Evolutionary conservation across 352 stramenopile species (phyloP), one percentile per base, ranked within the genome.

Genomic region (Phytophthora pisi): DNA sequence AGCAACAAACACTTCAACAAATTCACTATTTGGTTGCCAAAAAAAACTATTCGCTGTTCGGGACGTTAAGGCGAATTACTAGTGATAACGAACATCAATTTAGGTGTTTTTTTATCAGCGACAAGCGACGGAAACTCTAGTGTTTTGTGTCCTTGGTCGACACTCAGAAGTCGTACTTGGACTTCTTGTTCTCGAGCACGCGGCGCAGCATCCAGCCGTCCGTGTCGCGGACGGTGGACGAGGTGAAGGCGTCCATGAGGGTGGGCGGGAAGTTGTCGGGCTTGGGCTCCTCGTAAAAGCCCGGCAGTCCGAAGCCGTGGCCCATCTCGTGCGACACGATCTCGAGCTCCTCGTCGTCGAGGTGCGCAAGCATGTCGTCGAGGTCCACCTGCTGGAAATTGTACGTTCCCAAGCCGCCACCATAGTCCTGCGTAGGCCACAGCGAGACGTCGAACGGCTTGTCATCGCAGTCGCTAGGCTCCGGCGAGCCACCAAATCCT

Each of bases 291-390:
- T 72, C 30, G 53, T 72, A 66, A 10, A 72, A 67, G 36, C 63
- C 65, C 15, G 51, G 46, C 2, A 68, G 51, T 9, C 57, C 65
- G 18, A 72, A 76, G 6, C 61, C 62, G 56, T 68, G 67, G 13
- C 69, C 72, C 13, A 81, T 81, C 38, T 81, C 74, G 50, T 81
- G 74, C 1, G 66, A 53, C 3, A 78, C 66, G 23, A 77, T 74
- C 8, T 65, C 30, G 13, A 70, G 62, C 16, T 60, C 31, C 0
- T 69, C 43, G 18, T 70, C 50, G 24, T 81, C 61, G 5, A 81
- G 24, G 28, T 42, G 31, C 34, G 55, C 11, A 1, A 81, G 23
- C 62, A 78, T 69, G 18, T 70, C 58, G 20, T 68, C 63, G 15
- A 76, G 66, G 28, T 77, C 59, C 31, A 81, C 70, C 13, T 71